Percentiles rank a stretch among this genome's conserved stretches.
Conservation (phyloP, 2,329 filamentous ascomycete species). For the Aspergillus floridensis region DNA sequence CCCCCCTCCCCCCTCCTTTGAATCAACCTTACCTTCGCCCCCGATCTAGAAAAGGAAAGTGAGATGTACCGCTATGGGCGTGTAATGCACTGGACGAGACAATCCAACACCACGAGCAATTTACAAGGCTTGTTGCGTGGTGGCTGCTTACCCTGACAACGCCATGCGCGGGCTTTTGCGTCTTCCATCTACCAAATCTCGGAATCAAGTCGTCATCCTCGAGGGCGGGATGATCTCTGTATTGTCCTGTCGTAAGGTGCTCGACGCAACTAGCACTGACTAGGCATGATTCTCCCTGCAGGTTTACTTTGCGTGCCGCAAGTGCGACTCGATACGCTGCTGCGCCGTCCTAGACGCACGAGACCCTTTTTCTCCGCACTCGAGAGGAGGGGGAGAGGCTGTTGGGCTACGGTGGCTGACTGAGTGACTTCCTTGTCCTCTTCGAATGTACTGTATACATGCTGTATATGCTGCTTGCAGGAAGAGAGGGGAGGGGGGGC, state of each 20-base stretch:
- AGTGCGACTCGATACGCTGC: background rate
- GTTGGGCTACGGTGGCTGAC: background rate
- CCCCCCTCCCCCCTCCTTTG: background rate
- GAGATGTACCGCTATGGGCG: background rate
- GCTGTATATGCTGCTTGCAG: no score
- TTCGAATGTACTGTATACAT: background rate
- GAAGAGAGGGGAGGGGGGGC: no score
- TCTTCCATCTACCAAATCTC: background rate
- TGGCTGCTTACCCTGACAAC: background rate
- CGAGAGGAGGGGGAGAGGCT: background rate
- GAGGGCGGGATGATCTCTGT: background rate
- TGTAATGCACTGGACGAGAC: background rate
- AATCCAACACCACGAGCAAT: background rate
- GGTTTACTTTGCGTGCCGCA: background rate
- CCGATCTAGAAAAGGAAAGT: background rate
- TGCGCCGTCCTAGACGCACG: background rate
- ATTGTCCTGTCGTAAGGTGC: background rate
- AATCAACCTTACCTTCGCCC: background rate
- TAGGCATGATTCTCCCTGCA: constrained; percentile 5
- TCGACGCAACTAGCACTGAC: background rate
- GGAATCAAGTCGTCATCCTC: background rate
- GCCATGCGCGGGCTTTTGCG: background rate
- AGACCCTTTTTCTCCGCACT: background rate
- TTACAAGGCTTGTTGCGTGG: background rate
- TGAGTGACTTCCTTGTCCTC: background rate